These are phyloP conservation scores for Pythium oligandrum DNA, from an alignment of 352 stramenopile species.

Conservation along the genomic window DNA sequence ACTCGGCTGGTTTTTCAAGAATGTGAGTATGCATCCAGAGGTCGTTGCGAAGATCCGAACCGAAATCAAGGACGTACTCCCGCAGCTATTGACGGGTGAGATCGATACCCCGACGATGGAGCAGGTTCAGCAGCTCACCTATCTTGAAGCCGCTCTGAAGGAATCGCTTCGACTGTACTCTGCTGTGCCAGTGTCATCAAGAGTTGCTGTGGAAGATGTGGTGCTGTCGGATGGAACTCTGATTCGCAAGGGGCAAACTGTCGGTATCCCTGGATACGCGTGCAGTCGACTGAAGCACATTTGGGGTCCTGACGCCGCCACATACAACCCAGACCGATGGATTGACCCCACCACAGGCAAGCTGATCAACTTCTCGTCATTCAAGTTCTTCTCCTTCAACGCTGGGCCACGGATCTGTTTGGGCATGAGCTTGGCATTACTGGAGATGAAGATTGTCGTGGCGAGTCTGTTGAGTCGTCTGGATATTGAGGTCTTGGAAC, in stretches of 20 bases:
- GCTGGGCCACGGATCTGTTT: slow-evolving; percentile 63
- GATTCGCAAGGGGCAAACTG: slow-evolving; percentile 25
- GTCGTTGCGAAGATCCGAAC: slow-evolving; percentile 40
- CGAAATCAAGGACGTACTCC: slow-evolving; percentile 36
- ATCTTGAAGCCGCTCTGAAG: slow-evolving; percentile 41
- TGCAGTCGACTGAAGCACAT: slow-evolving; percentile 51
- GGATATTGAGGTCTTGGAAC: slow-evolving; percentile 29
- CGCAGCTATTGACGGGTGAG: slow-evolving; percentile 9
- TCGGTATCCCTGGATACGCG: slow-evolving; percentile 43
- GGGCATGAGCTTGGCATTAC: slow-evolving; percentile 67
- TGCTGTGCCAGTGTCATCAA: slow-evolving; percentile 38
- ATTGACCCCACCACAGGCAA: slow-evolving; percentile 36
- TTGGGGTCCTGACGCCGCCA: slow-evolving; percentile 51
- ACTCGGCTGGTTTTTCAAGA: slow-evolving; percentile 68
- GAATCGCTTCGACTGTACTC: slow-evolving; percentile 58
- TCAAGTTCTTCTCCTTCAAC: slow-evolving; percentile 72
- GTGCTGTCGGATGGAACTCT: slow-evolving; percentile 62
- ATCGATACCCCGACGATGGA: slow-evolving; percentile 20
- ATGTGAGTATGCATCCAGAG: slow-evolving; percentile 41
- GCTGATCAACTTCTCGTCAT: slow-evolving; percentile 34
- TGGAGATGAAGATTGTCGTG: slow-evolving; percentile 81
- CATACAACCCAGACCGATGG: slow-evolving; percentile 69
- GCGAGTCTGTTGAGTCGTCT: slow-evolving; percentile 56
- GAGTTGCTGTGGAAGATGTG: slow-evolving; percentile 31
- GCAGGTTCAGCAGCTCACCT: slow-evolving; percentile 25